phyloP scores from a whole-genome alignment of 495 filamentous ascomycete genomes.

The Annulohypoxylon nitens region DNA sequence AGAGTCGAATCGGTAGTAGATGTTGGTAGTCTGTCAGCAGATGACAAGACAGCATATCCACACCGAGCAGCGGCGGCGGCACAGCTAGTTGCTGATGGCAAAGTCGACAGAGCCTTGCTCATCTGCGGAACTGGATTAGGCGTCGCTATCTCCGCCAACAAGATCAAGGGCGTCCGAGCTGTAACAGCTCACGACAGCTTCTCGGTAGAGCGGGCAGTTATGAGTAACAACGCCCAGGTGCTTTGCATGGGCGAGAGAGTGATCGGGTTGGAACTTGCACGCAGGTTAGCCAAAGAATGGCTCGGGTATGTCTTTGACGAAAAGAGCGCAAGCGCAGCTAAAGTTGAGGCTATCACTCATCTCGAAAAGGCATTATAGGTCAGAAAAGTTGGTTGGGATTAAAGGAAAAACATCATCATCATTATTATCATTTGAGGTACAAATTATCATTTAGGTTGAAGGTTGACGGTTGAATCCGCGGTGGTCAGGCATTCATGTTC shows the following conservation, averaged over 20 bases:
- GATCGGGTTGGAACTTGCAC: constrained; percentile 82
- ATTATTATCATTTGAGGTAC: too few species aligned
- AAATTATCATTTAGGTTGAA: too few species aligned
- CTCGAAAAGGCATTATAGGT: constrained; percentile 69
- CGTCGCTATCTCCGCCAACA: constrained; percentile 88
- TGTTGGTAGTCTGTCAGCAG: constrained; percentile 65
- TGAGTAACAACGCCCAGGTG: constrained; percentile 90
- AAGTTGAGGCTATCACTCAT: constrained; percentile 80
- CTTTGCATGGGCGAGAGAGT: constrained; percentile 90
- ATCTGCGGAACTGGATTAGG: constrained; percentile 91
- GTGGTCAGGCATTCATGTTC: too few species aligned
- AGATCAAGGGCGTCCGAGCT: constrained; percentile 84
- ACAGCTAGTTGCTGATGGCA: constrained; percentile 74
- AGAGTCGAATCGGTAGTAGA: constrained; percentile 77
- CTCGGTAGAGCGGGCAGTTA: constrained; percentile 81
- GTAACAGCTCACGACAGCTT: constrained; percentile 91
- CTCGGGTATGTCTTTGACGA: constrained; percentile 85
- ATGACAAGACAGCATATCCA: constrained; percentile 87
- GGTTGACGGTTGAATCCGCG: too few species aligned
- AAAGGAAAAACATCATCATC: too few species aligned
- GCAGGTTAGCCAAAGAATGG: constrained; percentile 84
- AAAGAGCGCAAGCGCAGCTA: constrained; percentile 75
- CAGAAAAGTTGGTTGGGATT: not conserved
- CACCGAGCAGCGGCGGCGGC: constrained; percentile 80
- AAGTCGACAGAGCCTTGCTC: constrained; percentile 82